Base-by-base conservation (phyloP, 2,329 filamentous ascomycete genomes). In the Knoxdaviesia proteae region DNA sequence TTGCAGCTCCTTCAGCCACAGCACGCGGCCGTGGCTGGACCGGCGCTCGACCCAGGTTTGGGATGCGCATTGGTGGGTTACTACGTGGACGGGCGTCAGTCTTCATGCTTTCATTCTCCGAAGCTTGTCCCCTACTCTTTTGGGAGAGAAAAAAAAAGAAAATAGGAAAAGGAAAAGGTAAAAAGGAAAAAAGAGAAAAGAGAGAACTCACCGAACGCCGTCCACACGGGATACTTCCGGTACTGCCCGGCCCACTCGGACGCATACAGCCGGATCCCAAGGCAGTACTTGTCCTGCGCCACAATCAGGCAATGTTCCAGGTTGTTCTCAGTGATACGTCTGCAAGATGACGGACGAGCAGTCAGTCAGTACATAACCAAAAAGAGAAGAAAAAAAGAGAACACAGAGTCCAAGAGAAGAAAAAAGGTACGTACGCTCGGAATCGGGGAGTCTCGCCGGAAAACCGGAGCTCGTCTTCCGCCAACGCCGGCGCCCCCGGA, bases 141-240 rank as follows among this genome's bases (percentile, higher is more conserved):
- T 20, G 20, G 20, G 20, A 20, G 20, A 20, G 20, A 20, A 20
- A 20, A 20, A 20, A 20, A 20, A 20, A 20, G 20, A 20, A 20
- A 20, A 20, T 2, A 20, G 20, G 3, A 20, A 20, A 20, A 20
- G 3, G 20, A 20, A 20, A 20, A 20, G 3, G 20, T n/a, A 20
- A 20, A 20, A 20, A 20, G 20, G 3, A 20, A 20, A 20, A 20
- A 20, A 20, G 2, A 2, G 20, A 20, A 20, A 29, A 20, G 32
- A 7, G 9, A 32, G 10, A n/a, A 48, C 65, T 31, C 58, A 75
- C 72, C 58, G 49, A 78, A 78, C 3, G 73, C 72, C 3, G 73
- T 77, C 74, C 74, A 78, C 6, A 78, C 63, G 1, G 73, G 74
- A 49, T 69, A 74, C 41, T 60, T 59, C 32, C 58, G 60, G 41